Conservation (phyloP, 495 filamentous ascomycete genomes). For the Penicillium bovifimosum region DNA sequence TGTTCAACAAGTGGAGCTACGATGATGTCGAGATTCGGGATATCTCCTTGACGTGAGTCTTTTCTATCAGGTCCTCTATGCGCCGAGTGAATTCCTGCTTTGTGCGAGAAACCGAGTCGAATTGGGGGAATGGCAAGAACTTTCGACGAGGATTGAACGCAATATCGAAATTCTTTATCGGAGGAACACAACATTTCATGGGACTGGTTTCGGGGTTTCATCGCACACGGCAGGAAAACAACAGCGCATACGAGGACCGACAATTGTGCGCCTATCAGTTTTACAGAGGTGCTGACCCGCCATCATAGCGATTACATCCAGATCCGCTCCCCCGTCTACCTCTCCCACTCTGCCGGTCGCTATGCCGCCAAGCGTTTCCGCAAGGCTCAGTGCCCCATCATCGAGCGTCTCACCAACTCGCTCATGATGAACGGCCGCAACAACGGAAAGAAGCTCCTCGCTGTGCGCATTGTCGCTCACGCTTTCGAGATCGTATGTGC, state of each 20-base stretch:
- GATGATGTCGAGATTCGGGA: conserved; percentile 99
- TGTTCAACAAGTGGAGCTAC: conserved; percentile 97
- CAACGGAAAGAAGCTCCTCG: conserved; percentile 99
- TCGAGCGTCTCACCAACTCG: conserved; percentile 99
- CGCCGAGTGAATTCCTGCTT: conserved; percentile 14
- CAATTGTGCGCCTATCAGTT: conserved; percentile 1
- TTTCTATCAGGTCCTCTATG: conserved; percentile 20
- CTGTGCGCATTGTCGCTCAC: conserved; percentile 98
- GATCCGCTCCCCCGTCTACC: conserved; percentile 96
- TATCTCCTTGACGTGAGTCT: conserved; percentile 96
- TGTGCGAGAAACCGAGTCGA: conserved; percentile 9
- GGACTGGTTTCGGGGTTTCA: background rate
- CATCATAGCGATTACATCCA: conserved; percentile 90
- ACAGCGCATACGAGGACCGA: background rate
- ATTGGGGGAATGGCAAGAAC: conserved; percentile 6
- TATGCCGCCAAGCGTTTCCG: conserved; percentile 99
- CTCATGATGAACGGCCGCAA: conserved; percentile 99
- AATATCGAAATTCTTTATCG: conserved; percentile 3
- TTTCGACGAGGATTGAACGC: background rate
- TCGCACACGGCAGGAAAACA: conserved; percentile 6
- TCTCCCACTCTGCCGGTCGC: conserved; percentile 95
- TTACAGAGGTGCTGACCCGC: conserved; percentile 14
- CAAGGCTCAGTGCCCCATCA: conserved; percentile 99
- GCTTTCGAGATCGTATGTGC: conserved; percentile 94
- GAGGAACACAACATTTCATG: background rate